Evolutionary conservation across 139 green algal species (phyloP).

Genomic region (Closterium sp.): DNA sequence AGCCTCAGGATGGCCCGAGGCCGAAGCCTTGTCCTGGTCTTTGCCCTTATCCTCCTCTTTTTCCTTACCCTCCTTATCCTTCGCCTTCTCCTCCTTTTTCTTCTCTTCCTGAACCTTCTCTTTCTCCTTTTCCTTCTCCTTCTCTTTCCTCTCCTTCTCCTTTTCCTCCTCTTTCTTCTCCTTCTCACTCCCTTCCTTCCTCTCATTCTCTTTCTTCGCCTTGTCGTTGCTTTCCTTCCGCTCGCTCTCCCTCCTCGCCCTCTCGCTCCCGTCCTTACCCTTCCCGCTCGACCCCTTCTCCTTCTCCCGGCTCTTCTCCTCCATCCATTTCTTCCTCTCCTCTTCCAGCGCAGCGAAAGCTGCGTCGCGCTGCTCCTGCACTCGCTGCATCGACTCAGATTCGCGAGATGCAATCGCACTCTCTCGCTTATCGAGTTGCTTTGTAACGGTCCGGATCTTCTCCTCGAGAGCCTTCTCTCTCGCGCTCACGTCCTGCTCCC

Average conservation of each 20-base stretch:
- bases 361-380: constrained; percentile 5
- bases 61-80: not conserved
- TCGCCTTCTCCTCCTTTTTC: not conserved
- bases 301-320: not conserved
- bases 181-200: not conserved
- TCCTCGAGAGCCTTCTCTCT: not conserved
- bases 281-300: not conserved
- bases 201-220: too few relatives aligned
- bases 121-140: not conserved
- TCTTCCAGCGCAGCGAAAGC: constrained; percentile 1
- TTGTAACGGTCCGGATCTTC: not conserved
- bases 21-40: too few relatives aligned
- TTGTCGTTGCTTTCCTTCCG: not conserved
- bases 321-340: constrained; percentile 9
- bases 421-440: constrained; percentile 4
- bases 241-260: not conserved
- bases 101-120: not conserved
- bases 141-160: not conserved
- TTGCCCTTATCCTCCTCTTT: too few relatives aligned
- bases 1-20: too few relatives aligned
- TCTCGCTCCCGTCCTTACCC: not conserved
- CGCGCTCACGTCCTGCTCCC: constrained; percentile 9
- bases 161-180: not conserved
- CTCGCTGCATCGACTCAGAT: not conserved
- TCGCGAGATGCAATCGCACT: not conserved